Percentiles rank a stretch among this genome's conserved stretches.
These are phyloP conservation scores for Sclerotinia minor DNA, from an alignment of 2,329 filamentous ascomycete genomes.

Conservation along the genomic window DNA sequence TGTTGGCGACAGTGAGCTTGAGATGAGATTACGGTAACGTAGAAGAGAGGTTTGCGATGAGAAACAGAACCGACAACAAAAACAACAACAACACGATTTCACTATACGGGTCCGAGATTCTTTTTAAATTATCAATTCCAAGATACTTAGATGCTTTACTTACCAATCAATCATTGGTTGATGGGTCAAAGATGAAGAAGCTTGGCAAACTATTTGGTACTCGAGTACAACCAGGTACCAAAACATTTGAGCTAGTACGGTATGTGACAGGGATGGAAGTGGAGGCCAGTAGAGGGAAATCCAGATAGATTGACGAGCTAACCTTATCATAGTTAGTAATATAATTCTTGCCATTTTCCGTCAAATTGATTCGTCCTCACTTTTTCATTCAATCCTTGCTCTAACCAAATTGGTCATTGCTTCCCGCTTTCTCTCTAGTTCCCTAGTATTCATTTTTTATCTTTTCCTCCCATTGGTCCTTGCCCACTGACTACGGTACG, in stretches of 20 bases:
- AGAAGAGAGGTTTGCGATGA: not conserved
- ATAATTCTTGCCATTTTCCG: not conserved
- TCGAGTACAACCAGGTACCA: not conserved
- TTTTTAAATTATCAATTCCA: too few relatives aligned
- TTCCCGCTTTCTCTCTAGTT: not conserved
- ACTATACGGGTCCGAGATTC: too few relatives aligned
- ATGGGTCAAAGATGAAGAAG: not conserved
- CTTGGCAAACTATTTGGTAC: not conserved
- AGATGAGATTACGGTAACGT: too few relatives aligned
- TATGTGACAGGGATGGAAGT: not conserved
- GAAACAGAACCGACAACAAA: not conserved
- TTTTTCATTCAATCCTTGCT: accelerated
- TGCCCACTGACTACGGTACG: not conserved
- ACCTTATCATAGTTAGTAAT: not conserved
- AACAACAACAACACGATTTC: not conserved
- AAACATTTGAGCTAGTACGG: not conserved
- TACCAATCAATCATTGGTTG: not conserved
- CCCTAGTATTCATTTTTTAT: not conserved
- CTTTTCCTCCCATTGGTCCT: not conserved
- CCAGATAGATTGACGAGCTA: conserved; percentile 6
- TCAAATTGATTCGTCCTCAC: not conserved
- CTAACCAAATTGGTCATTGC: not conserved
- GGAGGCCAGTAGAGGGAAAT: not conserved
- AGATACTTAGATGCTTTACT: too few relatives aligned
- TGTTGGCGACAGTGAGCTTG: not conserved